Conservation (phyloP, 176 grass and related monocot genomes). For the Bonia amplexicaulis region DNA sequence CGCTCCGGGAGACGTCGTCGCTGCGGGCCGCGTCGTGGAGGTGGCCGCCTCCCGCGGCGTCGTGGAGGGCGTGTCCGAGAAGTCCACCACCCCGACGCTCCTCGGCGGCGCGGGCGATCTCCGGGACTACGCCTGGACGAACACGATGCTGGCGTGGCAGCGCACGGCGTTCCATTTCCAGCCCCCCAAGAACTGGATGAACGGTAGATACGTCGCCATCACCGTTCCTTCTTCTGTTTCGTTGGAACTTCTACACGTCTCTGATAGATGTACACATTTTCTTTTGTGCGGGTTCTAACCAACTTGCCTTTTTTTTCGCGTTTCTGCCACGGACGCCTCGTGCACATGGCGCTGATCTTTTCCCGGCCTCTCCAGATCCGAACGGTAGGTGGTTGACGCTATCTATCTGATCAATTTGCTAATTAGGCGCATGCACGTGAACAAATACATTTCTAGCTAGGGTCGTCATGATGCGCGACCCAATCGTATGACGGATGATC, state of each 20-base stretch:
- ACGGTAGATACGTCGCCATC: slow-evolving; percentile 52
- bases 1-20: neutral
- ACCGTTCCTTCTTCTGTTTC: neutral
- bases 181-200: slow-evolving; percentile 87
- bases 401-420: neutral
- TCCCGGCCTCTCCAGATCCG: slow-evolving; percentile 60
- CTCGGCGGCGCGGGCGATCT: neutral
- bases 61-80: slow-evolving; percentile 72
- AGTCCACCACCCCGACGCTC: slow-evolving; percentile 36
- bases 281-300: neutral
- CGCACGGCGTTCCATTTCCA: slow-evolving; percentile 87
- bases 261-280: neutral
- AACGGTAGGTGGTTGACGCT: slow-evolving; percentile 53
- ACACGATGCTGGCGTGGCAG: slow-evolving; percentile 83
- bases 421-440: slow-evolving; percentile 7
- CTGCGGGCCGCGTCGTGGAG: neutral
- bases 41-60: slow-evolving; percentile 33
- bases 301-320: neutral
- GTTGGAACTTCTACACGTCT: slow-evolving; percentile 13
- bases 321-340: slow-evolving; percentile 38
- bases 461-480: neutral
- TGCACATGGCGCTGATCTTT: neutral
- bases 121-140: slow-evolving; percentile 57
- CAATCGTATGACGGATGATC: neutral
- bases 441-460: neutral